Evolutionary conservation across 768 basidiomycete genomes (phyloP).

Genomic region (Phylloporus scabripes): DNA sequence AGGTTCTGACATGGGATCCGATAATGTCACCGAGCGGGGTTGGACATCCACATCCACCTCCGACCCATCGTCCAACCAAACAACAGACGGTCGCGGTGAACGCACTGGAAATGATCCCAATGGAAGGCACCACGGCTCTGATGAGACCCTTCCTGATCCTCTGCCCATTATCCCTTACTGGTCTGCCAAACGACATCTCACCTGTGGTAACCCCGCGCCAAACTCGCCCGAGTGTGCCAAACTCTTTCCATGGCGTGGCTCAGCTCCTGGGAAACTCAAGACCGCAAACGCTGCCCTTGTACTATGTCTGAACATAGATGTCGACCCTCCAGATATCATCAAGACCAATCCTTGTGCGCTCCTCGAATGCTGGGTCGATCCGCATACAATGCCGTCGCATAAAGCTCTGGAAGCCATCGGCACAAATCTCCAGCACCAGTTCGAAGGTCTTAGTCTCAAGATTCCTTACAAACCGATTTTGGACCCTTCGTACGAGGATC

Average conservation of each 20-base stretch:
- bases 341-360: slow-evolving; percentile 96
- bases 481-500: slow-evolving; percentile 92
- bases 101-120: slow-evolving; percentile 30
- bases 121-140: slow-evolving; percentile 38
- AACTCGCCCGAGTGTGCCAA: slow-evolving; percentile 61
- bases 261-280: slow-evolving; percentile 80
- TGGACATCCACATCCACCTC: slow-evolving; percentile 46
- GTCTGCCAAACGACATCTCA: slow-evolving; percentile 87
- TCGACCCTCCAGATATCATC: slow-evolving; percentile 95
- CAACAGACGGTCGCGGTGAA: slow-evolving; percentile 25
- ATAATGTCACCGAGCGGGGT: slow-evolving; percentile 51
- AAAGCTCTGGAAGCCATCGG: slow-evolving; percentile 95
- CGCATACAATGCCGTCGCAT: slow-evolving; percentile 82
- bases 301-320: slow-evolving; percentile 93
- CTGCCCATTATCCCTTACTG: slow-evolving; percentile 73
- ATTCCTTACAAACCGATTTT: slow-evolving; percentile 92
- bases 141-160: slow-evolving; percentile 42
- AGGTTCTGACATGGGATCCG: slow-evolving; percentile 38
- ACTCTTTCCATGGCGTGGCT: slow-evolving; percentile 73
- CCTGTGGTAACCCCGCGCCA: slow-evolving; percentile 80
- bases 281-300: slow-evolving; percentile 86
- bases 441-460: slow-evolving; percentile 91
- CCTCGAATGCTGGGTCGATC: slow-evolving; percentile 97
- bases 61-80: slow-evolving; percentile 41
- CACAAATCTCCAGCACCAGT: slow-evolving; percentile 89